phyloP scores from a whole-genome alignment of 2,329 filamentous ascomycete species.

The Pseudogymnoascus sp. region DNA sequence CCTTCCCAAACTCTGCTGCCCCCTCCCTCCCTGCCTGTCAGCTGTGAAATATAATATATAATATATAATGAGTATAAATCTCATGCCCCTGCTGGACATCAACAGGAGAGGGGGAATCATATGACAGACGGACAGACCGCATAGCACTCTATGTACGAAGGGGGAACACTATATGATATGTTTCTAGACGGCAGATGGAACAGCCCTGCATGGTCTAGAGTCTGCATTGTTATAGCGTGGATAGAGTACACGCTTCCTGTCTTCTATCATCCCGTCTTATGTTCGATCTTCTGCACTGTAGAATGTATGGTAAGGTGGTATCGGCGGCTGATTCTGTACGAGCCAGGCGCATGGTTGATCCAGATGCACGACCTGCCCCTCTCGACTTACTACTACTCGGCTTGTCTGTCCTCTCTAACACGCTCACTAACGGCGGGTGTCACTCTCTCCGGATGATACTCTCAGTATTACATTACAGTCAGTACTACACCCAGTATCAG shows the following conservation, averaged over 20 bases:
- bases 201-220: background rate
- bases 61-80: background rate
- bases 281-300: background rate
- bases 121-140: background rate
- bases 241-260: background rate
- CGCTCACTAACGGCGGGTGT: background rate
- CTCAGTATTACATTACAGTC: background rate
- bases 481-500: background rate
- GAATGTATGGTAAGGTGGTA: background rate
- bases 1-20: no score
- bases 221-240: background rate
- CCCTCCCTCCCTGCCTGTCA: background rate
- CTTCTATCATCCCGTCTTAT: background rate
- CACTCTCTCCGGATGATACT: background rate
- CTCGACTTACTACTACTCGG: no score
- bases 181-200: background rate
- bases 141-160: background rate
- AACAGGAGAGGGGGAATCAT: background rate
- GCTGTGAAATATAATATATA: background rate
- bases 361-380: no score
- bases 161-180: background rate
- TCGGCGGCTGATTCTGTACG: background rate
- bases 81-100: background rate
- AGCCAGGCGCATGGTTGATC: no score
- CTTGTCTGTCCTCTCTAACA: background rate